phyloP scores from a whole-genome alignment of 257 asterid genomes.

The Nicotiana sylvestris region DNA sequence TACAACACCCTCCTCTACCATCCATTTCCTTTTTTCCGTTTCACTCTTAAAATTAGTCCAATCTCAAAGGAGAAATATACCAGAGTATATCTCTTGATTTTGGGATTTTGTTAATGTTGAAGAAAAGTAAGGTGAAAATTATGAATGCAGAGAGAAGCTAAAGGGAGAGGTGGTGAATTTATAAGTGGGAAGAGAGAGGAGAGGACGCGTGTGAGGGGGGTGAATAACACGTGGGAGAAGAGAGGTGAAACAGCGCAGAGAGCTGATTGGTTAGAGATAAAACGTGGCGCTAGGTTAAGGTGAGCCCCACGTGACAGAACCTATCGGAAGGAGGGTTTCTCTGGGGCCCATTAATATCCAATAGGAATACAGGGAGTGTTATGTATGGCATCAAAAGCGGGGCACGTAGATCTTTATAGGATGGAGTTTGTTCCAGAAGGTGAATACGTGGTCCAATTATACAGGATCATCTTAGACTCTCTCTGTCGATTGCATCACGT shows the following conservation, averaged over 20 bases:
- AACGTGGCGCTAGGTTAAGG: slow-evolving; percentile 30
- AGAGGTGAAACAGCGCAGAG: slow-evolving; percentile 13
- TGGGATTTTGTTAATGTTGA: neutral
- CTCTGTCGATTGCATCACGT: slow-evolving; percentile 6
- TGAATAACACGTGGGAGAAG: slow-evolving; percentile 34
- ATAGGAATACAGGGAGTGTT: slow-evolving; percentile 36
- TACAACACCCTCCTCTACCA: slow-evolving; percentile 66
- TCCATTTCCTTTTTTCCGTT: slow-evolving; percentile 27
- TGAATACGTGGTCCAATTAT: slow-evolving; percentile 15
- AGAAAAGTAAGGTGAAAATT: no score
- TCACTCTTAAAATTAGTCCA: no score
- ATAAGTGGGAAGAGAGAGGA: slow-evolving; percentile 8
- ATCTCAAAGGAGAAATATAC: neutral
- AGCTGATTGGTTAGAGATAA: slow-evolving; percentile 26
- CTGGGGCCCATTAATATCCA: slow-evolving; percentile 21
- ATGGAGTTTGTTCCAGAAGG: neutral
- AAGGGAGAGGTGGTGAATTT: neutral
- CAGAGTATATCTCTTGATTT: neutral
- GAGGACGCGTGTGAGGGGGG: slow-evolving; percentile 23
- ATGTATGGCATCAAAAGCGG: neutral
- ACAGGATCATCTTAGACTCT: neutral
- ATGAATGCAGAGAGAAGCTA: neutral
- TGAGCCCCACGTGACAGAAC: slow-evolving; percentile 32
- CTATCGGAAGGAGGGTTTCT: neutral
- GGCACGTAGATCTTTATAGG: slow-evolving; percentile 5